Percentiles rank a stretch among this genome's conserved stretches.
phyloP scores from a whole-genome alignment of 2,329 filamentous ascomycete species.

The Apiospora pterosperma region DNA sequence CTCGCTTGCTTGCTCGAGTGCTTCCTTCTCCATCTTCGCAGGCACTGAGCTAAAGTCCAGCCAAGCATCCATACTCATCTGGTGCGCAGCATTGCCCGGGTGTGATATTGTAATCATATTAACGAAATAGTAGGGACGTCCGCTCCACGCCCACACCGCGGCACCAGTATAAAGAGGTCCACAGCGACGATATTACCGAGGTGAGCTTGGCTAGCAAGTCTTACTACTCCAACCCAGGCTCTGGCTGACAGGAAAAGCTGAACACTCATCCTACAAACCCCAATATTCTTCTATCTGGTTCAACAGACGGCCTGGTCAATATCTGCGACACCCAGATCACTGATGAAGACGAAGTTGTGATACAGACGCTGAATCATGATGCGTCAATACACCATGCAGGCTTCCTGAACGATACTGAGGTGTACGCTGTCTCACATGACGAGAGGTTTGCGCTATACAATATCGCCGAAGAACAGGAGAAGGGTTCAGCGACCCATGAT shows the following conservation, averaged over 20 bases:
- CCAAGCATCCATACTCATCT: conserved; percentile 58
- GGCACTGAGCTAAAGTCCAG: conserved; percentile 70
- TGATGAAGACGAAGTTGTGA: conserved; percentile 74
- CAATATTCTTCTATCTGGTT: conserved; percentile 67
- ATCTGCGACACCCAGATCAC: conserved; percentile 67
- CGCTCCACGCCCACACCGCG: conserved; percentile 44
- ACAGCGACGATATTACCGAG: conserved; percentile 66
- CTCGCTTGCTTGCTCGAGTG: conserved; percentile 59
- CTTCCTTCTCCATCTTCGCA: conserved; percentile 60
- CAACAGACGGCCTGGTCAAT: conserved; percentile 77
- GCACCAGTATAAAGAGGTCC: conserved; percentile 59
- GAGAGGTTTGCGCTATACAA: conserved; percentile 74
- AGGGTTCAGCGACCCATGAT: conserved; percentile 50
- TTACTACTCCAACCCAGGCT: not conserved
- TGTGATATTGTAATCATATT: not conserved
- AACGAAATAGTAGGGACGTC: conserved; percentile 48
- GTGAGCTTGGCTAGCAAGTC: conserved; percentile 23
- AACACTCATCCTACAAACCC: conserved; percentile 59
- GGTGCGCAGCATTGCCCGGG: conserved; percentile 37
- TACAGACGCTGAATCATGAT: conserved; percentile 75
- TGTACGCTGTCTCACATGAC: conserved; percentile 74
- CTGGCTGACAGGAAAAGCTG: conserved; percentile 38
- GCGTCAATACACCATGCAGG: conserved; percentile 72
- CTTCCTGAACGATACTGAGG: conserved; percentile 62
- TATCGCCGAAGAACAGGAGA: conserved; percentile 59